Percentiles rank a stretch among this genome's conserved stretches.
These are phyloP conservation scores for Populus trichocarpa DNA, from an alignment of 441 rosid genomes.

Conservation along the genomic window DNA sequence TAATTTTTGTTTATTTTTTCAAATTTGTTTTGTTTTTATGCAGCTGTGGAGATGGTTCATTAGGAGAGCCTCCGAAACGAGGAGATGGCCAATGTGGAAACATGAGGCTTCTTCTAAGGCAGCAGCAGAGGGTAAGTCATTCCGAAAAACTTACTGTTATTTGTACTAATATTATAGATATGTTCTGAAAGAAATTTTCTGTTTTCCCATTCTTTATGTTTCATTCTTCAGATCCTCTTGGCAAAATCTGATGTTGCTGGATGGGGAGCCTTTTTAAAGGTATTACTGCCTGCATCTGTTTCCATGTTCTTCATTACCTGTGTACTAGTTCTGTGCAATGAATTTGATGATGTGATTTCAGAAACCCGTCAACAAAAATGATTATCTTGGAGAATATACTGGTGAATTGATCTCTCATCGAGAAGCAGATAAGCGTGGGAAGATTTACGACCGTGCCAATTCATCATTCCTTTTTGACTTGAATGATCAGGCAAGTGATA, in stretches of 20 bases:
- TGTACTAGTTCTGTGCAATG: constrained; percentile 9
- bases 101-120: constrained; percentile 77
- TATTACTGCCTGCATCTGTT: constrained; percentile 14
- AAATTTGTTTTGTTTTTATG: constrained; percentile 12
- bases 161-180: neutral
- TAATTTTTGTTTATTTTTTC: neutral
- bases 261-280: constrained; percentile 95
- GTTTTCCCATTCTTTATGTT: neutral
- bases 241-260: constrained; percentile 83
- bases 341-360: constrained; percentile 33
- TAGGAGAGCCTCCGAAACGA: constrained; percentile 64
- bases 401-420: constrained; percentile 79
- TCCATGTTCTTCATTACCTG: neutral
- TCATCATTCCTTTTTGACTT: constrained; percentile 82
- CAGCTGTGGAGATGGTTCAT: constrained; percentile 81
- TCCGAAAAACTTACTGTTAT: neutral
- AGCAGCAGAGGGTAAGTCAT: constrained; percentile 67
- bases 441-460: constrained; percentile 59
- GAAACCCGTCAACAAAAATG: constrained; percentile 68
- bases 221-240: constrained; percentile 57
- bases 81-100: constrained; percentile 83
- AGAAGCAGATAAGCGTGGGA: constrained; percentile 89
- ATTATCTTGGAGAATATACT: constrained; percentile 91
- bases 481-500: constrained; percentile 75
- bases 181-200: constrained; percentile 13